Evolutionary conservation across 805 yeast genomes (phyloP).

Genomic region (Cyberlindnera nakhonratchasimensis): DNA sequence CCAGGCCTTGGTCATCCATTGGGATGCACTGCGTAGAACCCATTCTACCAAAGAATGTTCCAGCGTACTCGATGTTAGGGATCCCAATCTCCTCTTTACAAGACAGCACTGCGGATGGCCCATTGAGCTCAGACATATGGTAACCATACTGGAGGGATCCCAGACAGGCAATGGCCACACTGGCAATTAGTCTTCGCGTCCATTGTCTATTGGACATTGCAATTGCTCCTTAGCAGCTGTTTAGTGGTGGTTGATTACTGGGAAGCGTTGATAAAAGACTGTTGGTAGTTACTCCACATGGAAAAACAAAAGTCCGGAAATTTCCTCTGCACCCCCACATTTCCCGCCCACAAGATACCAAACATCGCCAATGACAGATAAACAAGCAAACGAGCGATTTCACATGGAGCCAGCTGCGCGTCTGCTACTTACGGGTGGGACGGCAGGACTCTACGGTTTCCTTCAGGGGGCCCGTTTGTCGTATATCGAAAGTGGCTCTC

Average conservation of each 20-base stretch:
- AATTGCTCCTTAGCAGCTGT: neutral
- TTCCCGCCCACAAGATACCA: too few relatives aligned
- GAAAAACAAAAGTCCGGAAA: too few relatives aligned
- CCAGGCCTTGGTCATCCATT: conserved; percentile 55
- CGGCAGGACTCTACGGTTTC: conserved; percentile 9
- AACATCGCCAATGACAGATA: too few relatives aligned
- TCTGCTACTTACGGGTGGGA: conserved; percentile 3
- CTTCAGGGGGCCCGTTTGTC: conserved; percentile 60
- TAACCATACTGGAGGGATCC: conserved; percentile 90
- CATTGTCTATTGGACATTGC: conserved; percentile 14
- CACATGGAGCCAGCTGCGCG: conserved; percentile 6
- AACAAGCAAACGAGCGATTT: conserved; percentile 10
- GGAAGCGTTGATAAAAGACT: too few relatives aligned
- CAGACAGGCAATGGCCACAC: conserved; percentile 60
- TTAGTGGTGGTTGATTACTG: too few relatives aligned
- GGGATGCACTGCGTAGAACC: conserved; percentile 53
- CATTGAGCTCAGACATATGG: conserved; percentile 92
- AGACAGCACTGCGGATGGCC: conserved; percentile 71
- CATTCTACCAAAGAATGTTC: conserved; percentile 33
- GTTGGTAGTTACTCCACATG: too few relatives aligned
- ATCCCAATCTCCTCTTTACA: conserved; percentile 39
- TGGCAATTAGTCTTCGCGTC: conserved; percentile 34
- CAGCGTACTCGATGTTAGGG: conserved; percentile 25
- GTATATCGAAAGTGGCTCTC: conserved; percentile 48
- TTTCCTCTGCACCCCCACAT: neutral